Conservation (phyloP, 768 basidiomycete species). For the Pisolithus albus region DNA sequence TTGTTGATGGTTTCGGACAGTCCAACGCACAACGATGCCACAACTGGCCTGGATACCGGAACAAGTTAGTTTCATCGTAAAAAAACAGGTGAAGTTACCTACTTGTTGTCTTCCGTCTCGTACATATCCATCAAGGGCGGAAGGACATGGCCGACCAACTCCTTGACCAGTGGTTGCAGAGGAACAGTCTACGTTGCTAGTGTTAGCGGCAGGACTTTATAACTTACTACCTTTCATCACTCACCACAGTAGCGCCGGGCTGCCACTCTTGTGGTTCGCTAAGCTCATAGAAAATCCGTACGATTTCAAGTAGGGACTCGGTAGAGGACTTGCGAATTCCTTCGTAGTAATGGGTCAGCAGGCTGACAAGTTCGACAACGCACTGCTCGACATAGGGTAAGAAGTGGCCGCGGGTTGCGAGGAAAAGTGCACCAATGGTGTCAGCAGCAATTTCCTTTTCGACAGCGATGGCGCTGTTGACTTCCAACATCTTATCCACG, state of each 20-base stretch:
- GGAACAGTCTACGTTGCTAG: slow-evolving; percentile 32
- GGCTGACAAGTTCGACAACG: slow-evolving; percentile 68
- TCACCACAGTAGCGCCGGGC: slow-evolving; percentile 59
- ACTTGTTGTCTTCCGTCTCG: slow-evolving; percentile 96
- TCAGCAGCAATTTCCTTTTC: slow-evolving; percentile 99
- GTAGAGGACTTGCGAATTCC: slow-evolving; percentile 93
- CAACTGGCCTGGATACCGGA: slow-evolving; percentile 59
- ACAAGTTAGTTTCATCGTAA: slow-evolving; percentile 10
- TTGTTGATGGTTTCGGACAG: slow-evolving; percentile 90
- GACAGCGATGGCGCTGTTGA: slow-evolving; percentile 93
- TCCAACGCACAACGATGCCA: slow-evolving; percentile 78
- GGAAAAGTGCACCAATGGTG: slow-evolving; percentile 87
- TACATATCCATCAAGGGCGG: slow-evolving; percentile 80
- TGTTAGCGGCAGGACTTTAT: slow-evolving; percentile 4
- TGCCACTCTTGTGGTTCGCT: slow-evolving; percentile 79
- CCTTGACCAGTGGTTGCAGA: slow-evolving; percentile 63
- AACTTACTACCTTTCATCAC: slow-evolving; percentile 19
- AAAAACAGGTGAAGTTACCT: slow-evolving; percentile 30
- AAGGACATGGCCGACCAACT: slow-evolving; percentile 71
- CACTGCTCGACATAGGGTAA: slow-evolving; percentile 84
- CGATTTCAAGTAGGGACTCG: slow-evolving; percentile 80
- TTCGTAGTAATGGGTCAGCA: slow-evolving; percentile 92
- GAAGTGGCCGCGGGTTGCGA: slow-evolving; percentile 75
- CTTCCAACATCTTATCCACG: slow-evolving; percentile 81
- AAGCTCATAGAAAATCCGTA: slow-evolving; percentile 88